Evolutionary conservation across 2,329 filamentous ascomycete species (phyloP).

Genomic region (Celoporthe dispersa): DNA sequence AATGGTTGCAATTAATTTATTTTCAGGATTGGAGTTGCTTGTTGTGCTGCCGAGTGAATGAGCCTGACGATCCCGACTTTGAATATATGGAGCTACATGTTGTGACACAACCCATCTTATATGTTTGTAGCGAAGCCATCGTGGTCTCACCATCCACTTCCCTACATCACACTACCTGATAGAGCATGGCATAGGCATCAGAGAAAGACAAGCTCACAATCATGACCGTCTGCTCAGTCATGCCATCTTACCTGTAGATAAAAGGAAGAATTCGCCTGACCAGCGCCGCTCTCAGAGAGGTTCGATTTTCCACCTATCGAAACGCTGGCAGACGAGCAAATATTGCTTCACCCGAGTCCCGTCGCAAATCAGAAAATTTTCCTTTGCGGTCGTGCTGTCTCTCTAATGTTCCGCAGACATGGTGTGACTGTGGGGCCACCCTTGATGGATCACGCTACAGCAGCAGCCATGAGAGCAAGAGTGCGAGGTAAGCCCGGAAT

Average conservation of each 20-base stretch:
- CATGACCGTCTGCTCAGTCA: neutral
- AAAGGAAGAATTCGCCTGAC: neutral
- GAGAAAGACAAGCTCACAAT: neutral
- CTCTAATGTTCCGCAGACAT: neutral
- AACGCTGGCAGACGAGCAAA: neutral
- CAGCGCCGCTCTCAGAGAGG: neutral
- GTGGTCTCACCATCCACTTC: neutral
- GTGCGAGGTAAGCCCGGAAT: neutral
- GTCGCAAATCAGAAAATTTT: slow-evolving; percentile 1
- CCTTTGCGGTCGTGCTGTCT: neutral
- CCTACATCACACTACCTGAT: neutral
- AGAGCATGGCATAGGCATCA: neutral
- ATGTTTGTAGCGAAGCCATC: neutral
- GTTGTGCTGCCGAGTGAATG: neutral
- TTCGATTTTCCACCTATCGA: slow-evolving; percentile 4
- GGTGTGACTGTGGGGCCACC: slow-evolving; percentile 7
- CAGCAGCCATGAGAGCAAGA: neutral
- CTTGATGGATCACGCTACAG: neutral
- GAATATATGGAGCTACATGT: neutral
- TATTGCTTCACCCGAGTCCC: neutral
- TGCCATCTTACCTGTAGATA: neutral
- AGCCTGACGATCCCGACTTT: neutral
- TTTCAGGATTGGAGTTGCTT: neutral
- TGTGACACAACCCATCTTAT: neutral
- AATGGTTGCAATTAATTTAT: too few species aligned